Evolutionary conservation across 768 basidiomycete genomes (phyloP), one percentile per base, ranked within the genome.

Genomic region (Leccinum pellstonianum): DNA sequence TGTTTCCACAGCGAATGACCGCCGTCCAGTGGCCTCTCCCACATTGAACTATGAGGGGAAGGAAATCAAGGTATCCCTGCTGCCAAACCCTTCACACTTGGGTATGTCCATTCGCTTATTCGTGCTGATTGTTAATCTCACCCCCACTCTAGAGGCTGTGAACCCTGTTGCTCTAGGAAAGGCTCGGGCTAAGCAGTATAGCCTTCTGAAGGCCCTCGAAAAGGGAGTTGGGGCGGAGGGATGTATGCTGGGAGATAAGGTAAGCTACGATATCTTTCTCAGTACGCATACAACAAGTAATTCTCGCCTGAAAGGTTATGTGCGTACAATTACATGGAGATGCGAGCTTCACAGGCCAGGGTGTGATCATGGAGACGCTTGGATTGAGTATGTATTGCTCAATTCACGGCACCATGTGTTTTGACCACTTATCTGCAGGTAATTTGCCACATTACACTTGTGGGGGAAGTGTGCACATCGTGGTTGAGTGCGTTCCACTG

Each of bases 251-350:
- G 72, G 72, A 29, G 73, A 75, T 29, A 73, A 74, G 64, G 71
- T 72, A 33, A n/a, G 56, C 19, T 12, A 23, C 14, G 23, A n/a
- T 19, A 0, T 15, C 6, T 23, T 10, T 56, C 14, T 37, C 14
- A n/a, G 21, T 23, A 17, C 8, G 12, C 29, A 3, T 48, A 23
- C 53, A 43, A 54, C n/a, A 17, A 52, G 54, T 62, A 66, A 62
- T 74, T 3, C 17, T 54, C 12, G 14, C 11, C 7, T 56, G 86
- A 70, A 83, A 80, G 66, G 95, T 88, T 3, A 87, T 96, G 84
- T 93, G 89, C 62, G 87, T 96, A 0, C 92, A 95, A 66, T 73
- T 97, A 51, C 95, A 96, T 63, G 95, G 95, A 3, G 95, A 97
- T 71, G 93, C 91, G 1, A 92, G 90, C 59, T 95, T 96, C 68